Evolutionary conservation across 2,329 filamentous ascomycete genomes (phyloP).

Genomic region (Sporothrix euskadiensis): DNA sequence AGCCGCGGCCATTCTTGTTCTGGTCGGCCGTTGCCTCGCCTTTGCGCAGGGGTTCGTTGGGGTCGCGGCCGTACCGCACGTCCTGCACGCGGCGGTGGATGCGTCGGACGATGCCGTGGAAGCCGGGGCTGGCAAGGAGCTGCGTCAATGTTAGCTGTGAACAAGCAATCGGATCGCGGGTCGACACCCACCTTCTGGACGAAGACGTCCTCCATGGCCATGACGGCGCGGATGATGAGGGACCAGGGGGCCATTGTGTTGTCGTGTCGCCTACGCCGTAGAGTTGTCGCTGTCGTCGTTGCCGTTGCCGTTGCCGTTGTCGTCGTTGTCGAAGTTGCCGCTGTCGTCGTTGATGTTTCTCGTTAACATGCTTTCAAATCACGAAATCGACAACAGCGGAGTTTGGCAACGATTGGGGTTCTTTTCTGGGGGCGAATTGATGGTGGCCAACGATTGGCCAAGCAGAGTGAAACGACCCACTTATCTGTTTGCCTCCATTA

Average conservation of each 20-base stretch:
- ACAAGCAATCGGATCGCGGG: not conserved
- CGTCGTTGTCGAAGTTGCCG: not conserved
- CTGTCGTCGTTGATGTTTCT: not conserved
- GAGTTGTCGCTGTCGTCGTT: too few relatives aligned
- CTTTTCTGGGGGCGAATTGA: not conserved
- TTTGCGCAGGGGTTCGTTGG: conserved; percentile 51
- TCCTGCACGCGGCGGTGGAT: conserved; percentile 55
- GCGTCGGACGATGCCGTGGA: conserved; percentile 55
- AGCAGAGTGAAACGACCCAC: not conserved
- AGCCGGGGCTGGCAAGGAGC: conserved; percentile 54
- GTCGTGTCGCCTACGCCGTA: not conserved
- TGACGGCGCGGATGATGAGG: conserved; percentile 28
- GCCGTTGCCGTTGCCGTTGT: not conserved
- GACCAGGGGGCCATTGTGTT: conserved; percentile 31
- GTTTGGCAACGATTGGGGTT: not conserved
- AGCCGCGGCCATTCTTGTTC: conserved; percentile 36
- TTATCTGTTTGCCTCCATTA: not conserved
- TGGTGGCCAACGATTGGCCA: not conserved
- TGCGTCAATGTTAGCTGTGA: conserved; percentile 32
- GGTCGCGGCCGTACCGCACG: conserved; percentile 50
- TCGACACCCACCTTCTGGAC: conserved; percentile 29
- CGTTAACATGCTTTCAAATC: not conserved
- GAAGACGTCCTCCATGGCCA: conserved; percentile 31
- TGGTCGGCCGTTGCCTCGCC: conserved; percentile 54
- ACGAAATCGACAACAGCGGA: not conserved